Base-by-base conservation (phyloP, 2,329 filamentous ascomycete genomes). In the Neofusicoccum cordaticola region DNA sequence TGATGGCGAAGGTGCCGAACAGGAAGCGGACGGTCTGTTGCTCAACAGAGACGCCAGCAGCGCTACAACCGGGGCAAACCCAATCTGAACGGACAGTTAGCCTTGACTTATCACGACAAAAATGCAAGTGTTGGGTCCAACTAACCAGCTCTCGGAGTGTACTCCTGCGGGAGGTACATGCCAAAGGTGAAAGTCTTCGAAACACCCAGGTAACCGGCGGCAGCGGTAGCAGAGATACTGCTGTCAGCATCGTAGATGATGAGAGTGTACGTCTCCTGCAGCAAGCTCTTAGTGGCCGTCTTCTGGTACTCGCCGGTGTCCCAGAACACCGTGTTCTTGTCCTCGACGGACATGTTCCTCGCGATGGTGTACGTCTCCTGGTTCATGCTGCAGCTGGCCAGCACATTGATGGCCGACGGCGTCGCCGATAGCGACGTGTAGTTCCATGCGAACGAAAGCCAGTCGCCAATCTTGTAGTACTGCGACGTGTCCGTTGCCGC, bases 381-480 rank as follows among this genome's bases (percentile, higher is more conserved):
- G 75, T 88, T 88, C 66, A 80, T 74, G 41, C 81, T 81, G 80
- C 87, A 89, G 11, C 82, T 83, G 1, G 88, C 87, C 48, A 89
- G 76, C 42, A 90, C 81, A 69, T 90, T 86, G 69, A 90, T 78
- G 48, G 81, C 82, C 1, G 81, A 80, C 0, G 88, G 88, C 0
- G 84, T 86, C 17, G 84, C 79, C 19, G 80, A 82, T 27, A 90
- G 77, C 11, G 85, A 87, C 13, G 88, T 90, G 76, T 89, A 90
- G 75, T 90, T 90, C 87, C 88, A 90, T 19, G 80, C 83, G 69
- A 90, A 88, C 0, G 87, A 89, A 35, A 89, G 78, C 66, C 79
- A 81, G 50, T 89, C 81, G 17, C 85, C 85, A 68, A 89, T 84
- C 74, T 88, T 89, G 81, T 87, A 89, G 77, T 85, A 89, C 63